phyloP scores from a whole-genome alignment of 1,284 basidiomycete species.

The Tetrapyrgos nigripes region DNA sequence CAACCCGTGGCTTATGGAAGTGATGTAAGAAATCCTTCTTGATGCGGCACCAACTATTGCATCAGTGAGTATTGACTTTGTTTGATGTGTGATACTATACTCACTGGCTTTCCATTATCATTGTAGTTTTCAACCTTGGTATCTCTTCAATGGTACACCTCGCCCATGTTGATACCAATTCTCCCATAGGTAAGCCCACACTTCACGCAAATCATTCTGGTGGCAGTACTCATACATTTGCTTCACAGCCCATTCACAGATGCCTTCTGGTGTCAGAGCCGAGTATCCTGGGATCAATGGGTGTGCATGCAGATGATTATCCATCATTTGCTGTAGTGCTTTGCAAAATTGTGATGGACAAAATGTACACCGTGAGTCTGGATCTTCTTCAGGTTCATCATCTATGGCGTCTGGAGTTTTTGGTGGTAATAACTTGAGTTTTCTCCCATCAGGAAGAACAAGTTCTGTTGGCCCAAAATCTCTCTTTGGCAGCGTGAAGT shows the following conservation, averaged over 20 bases:
- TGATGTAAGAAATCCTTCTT: constrained; percentile 39
- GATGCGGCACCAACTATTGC: constrained; percentile 33
- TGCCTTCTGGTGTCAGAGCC: constrained; percentile 26
- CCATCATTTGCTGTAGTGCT: constrained; percentile 30
- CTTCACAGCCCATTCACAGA: constrained; percentile 32
- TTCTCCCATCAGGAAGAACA: neutral
- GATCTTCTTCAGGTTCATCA: neutral
- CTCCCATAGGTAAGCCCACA: constrained; percentile 39
- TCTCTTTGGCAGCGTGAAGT: neutral
- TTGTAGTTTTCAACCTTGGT: constrained; percentile 14
- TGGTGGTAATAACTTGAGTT: too few relatives aligned
- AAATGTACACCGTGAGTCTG: constrained; percentile 7
- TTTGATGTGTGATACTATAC: too few relatives aligned
- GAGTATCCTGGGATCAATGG: constrained; percentile 35
- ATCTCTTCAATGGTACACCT: constrained; percentile 9
- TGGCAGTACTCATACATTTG: constrained; percentile 35
- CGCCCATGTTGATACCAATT: constrained; percentile 32
- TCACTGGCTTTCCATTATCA: constrained; percentile 14
- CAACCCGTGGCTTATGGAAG: constrained; percentile 35
- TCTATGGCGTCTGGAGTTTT: neutral
- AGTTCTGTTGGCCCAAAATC: neutral
- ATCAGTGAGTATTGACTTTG: too few relatives aligned
- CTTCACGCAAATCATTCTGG: constrained; percentile 28
- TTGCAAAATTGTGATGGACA: constrained; percentile 13
- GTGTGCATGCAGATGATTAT: constrained; percentile 34